phyloP scores from a whole-genome alignment of 2,329 filamentous ascomycete species.

The Phyllosticta citriasiana region DNA sequence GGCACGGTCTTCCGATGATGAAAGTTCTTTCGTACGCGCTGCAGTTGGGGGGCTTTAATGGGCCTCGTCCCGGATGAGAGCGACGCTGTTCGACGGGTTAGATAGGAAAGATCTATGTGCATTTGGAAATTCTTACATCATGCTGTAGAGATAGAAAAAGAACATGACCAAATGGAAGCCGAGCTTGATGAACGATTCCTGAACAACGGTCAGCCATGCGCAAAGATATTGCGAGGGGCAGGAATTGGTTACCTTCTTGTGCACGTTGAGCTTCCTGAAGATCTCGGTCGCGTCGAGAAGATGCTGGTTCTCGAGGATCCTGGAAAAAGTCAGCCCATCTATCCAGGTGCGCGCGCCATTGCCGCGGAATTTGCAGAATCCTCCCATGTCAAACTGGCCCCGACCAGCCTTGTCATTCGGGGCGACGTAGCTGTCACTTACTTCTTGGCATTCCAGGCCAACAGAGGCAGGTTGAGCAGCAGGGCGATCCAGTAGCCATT shows the following conservation, averaged over 20 bases:
- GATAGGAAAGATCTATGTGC: neutral
- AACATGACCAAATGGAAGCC: constrained; percentile 99
- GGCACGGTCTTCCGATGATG: neutral
- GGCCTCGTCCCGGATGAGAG: constrained; percentile 89
- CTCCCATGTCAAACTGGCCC: neutral
- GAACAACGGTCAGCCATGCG: neutral
- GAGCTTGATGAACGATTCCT: constrained; percentile 99
- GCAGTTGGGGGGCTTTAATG: constrained; percentile 47
- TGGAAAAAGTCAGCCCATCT: constrained; percentile 36
- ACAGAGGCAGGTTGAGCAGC: constrained; percentile 79
- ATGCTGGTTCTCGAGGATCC: constrained; percentile 95
- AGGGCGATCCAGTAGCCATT: constrained; percentile 98
- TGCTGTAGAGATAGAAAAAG: constrained; percentile 99
- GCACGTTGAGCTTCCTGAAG: constrained; percentile 96
- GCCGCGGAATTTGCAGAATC: neutral
- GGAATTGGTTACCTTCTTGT: constrained; percentile 70
- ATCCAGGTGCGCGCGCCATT: neutral
- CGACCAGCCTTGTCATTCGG: neutral
- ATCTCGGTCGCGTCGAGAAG: constrained; percentile 97
- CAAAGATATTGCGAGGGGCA: neutral
- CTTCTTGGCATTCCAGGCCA: constrained; percentile 97
- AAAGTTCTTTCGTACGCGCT: neutral
- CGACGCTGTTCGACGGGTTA: constrained; percentile 43
- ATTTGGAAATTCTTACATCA: constrained; percentile 47
- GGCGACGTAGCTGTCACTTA: constrained; percentile 42